Evolutionary conservation across 2,329 filamentous ascomycete genomes (phyloP).

Genomic region (Pseudocercospora cruenta): DNA sequence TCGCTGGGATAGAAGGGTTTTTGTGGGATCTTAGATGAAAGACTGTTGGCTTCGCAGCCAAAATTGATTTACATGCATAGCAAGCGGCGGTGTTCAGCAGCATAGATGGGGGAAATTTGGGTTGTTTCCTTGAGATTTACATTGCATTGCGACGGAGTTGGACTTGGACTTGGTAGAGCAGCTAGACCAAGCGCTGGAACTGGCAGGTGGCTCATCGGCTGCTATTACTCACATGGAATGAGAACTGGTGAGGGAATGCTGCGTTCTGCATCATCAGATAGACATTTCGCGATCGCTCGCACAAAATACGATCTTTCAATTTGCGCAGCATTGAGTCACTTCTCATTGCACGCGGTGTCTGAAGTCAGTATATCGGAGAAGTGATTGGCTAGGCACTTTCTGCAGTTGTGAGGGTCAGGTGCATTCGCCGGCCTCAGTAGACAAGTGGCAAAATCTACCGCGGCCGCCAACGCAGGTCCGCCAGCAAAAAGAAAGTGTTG

Average conservation of each 20-base stretch:
- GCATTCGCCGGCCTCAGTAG: background rate
- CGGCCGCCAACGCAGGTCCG: background rate
- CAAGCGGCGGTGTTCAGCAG: constrained; percentile 1
- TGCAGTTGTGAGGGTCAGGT: background rate
- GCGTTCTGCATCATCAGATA: background rate
- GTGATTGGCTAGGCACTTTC: background rate
- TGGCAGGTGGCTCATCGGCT: background rate
- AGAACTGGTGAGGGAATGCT: background rate
- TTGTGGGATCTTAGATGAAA: background rate
- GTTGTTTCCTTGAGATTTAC: background rate
- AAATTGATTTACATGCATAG: constrained; percentile 2
- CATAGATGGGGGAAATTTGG: background rate
- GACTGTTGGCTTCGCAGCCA: background rate
- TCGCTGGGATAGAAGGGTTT: constrained; percentile 1
- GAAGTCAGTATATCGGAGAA: background rate
- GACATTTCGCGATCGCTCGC: background rate
- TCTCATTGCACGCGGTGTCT: background rate
- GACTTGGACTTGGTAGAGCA: background rate
- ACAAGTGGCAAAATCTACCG: background rate
- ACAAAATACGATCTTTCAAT: background rate
- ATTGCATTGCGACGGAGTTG: constrained; percentile 4
- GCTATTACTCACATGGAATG: background rate
- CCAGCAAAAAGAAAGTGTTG: background rate
- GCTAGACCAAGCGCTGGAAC: constrained; percentile 3
- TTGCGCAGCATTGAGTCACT: background rate